Base-by-base conservation (phyloP, 139 green algal species). In the Picochlorum sp. region DNA sequence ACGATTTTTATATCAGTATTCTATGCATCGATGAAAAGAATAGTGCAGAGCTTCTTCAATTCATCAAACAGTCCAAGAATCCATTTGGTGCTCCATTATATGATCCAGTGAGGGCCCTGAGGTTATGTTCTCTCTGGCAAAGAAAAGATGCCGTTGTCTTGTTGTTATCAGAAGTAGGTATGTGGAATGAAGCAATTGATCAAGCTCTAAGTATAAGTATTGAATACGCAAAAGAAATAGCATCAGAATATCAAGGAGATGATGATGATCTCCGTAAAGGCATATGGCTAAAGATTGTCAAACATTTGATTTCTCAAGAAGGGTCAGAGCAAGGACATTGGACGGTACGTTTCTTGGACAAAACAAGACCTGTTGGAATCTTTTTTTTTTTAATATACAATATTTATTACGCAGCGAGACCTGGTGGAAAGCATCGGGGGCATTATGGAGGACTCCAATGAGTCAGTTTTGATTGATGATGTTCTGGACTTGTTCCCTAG, bases 401-500 rank as follows among this genome's bases (percentile, higher is more conserved):
- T 58, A 49, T 58, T 11, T 14, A 41, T 41, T 14, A 41, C 9
- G 34, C 34, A 41, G 34, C 34, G 8, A 54, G 18, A 20, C 7
- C 47, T 54, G 8, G n/a, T 95, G 59, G 69, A 66, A 14, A 61
- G 79, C 26, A 80, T 87, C n/a, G 80, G 84, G 5, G 66, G 78
- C 30, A 67, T 95, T 47, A 61, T 95, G 49, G 75, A 82, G 11
- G 81, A 89, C 32, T 75, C 82, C 11, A 74, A 76, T 23, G 92
- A 90, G 2, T 67, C 90, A 62, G 71, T 98, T 3, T 86, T 88
- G 62, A 92, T 97, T 23, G 92, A 98, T 70, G 92, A 98, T 82
- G 82, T 98, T 34, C 80, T 98, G 45, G 91, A 92, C 1, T 88
- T 98, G 58, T 98, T 98, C 74, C 92, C 92, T 2, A 88, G 96